Evolutionary conservation across 2,329 filamentous ascomycete species (phyloP), one percentile per base, ranked within the genome.

Genomic region (Cercospora zeae-maydis): DNA sequence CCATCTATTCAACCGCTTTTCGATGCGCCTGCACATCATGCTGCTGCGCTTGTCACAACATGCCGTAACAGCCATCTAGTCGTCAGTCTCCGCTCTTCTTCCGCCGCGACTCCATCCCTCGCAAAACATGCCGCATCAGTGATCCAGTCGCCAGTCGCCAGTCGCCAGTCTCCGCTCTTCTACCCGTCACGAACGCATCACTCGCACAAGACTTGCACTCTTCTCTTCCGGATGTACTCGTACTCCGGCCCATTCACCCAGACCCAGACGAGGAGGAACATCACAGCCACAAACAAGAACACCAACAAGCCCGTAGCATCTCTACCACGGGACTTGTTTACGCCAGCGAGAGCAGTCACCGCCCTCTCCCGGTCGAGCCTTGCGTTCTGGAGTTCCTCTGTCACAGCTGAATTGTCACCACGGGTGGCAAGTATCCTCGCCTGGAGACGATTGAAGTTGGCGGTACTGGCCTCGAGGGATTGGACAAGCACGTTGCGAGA

Each of bases 381-480:
- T 27, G 49, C 30, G 13, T 13, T 10, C 0, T 3, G 27, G 16
- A 53, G 14, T n/a, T 59, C 45, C 1, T 19, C 45, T 10, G 33
- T 14, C 34, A 45, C n/a, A 37, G 19, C 47, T 6, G 33, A 13
- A 9, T 42, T 42, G 8, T 51, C 21, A 14, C 47, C 34, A 7
- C 31, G n/a, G 30, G n/a, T 24, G 2, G 39, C 14, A 21, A 39
- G n/a, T n/a, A 19, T 33, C 1, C n/a, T 37, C n/a, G 57, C 31
- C 21, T 52, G 45, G n/a, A 60, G 52, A 31, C 52, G 61, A 36
- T 59, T 47, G 7, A 60, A n/a, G 16, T 58, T 51, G 21, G 33
- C 57, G 30, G 61, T 63, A 47, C 61, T 56, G 11, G 36, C 33
- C 27, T 63, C 61, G 6, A 63, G 51, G 4, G 52, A 47, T 3